Percentiles rank a stretch among this genome's conserved stretches.
Conservation (phyloP, 208 protist species). For the Angomonas deanei region DNA sequence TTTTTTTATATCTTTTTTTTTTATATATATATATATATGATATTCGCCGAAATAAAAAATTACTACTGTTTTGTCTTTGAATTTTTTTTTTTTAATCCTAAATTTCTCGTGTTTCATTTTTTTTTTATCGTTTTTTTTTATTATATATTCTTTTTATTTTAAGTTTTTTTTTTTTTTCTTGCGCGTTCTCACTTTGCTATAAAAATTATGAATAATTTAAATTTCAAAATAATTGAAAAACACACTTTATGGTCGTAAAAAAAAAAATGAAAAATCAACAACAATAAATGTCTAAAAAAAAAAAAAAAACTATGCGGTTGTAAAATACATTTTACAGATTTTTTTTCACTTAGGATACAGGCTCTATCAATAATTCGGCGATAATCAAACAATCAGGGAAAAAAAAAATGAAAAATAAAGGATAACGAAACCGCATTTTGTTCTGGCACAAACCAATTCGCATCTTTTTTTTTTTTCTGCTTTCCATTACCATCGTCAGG, state of each 20-base stretch:
- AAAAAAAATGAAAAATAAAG: background rate
- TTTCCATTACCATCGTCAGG: background rate
- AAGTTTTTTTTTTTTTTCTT: background rate
- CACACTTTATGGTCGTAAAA: background rate
- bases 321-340: conserved; percentile 2
- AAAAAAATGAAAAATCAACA: conserved; percentile 8
- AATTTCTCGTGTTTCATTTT: background rate
- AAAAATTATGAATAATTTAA: conserved; percentile 2
- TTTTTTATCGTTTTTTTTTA: background rate
- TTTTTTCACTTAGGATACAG: background rate
- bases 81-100: background rate
- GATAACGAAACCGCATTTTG: background rate
- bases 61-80: background rate
- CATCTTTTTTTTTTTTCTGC: conserved; percentile 5
- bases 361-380: background rate
- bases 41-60: background rate
- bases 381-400: too few relatives aligned
- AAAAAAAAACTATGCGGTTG: background rate
- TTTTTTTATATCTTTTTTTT: background rate
- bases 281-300: background rate
- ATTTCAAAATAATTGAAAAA: conserved; percentile 3
- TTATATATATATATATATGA: background rate
- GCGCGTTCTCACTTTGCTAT: background rate
- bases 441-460: too few relatives aligned
- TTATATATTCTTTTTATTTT: background rate